A percentile compares a stretch with the other conserved stretches of the same genome.
These are phyloP conservation scores for Halophytophthora polymorphica DNA, from an alignment of 352 stramenopile species.

Conservation along the genomic window DNA sequence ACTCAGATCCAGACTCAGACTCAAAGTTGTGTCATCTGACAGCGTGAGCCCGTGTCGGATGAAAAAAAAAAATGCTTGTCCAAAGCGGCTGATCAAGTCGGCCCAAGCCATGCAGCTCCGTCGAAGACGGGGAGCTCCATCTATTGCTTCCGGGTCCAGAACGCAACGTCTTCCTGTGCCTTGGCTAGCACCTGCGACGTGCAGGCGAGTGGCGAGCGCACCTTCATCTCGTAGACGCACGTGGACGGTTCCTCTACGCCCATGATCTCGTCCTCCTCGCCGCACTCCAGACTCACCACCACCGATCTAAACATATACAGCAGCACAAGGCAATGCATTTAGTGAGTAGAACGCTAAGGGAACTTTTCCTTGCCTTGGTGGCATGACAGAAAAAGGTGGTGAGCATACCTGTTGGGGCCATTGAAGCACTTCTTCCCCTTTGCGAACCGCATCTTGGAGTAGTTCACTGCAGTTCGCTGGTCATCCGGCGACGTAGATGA, in stretches of 20 bases:
- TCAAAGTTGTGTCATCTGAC: too few species aligned
- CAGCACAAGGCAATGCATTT: too few species aligned
- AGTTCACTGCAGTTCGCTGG: constrained; percentile 15
- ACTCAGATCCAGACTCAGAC: too few species aligned
- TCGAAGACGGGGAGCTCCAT: too few species aligned
- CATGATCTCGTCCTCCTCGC: constrained; percentile 72
- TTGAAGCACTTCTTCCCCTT: constrained; percentile 91
- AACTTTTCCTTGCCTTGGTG: too few species aligned
- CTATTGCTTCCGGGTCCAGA: constrained; percentile 32
- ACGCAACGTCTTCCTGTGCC: constrained; percentile 43
- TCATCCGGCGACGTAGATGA: background rate
- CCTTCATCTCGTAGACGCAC: constrained; percentile 89
- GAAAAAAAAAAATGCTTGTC: too few species aligned
- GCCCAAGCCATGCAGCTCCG: too few species aligned
- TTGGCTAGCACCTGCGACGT: constrained; percentile 40
- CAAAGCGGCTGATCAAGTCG: too few species aligned
- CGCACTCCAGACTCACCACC: constrained; percentile 77
- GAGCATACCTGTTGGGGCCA: constrained; percentile 64
- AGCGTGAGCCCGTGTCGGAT: too few species aligned
- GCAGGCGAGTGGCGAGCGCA: constrained; percentile 65
- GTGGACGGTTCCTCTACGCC: constrained; percentile 92
- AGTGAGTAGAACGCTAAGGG: too few species aligned
- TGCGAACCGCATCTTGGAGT: constrained; percentile 71
- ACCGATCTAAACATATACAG: constrained; percentile 36
- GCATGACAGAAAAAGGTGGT: too few species aligned